Percentiles rank a stretch among this genome's conserved stretches.
phyloP scores from a whole-genome alignment of 2,329 filamentous ascomycete species.

The Didymella arachidicola region DNA sequence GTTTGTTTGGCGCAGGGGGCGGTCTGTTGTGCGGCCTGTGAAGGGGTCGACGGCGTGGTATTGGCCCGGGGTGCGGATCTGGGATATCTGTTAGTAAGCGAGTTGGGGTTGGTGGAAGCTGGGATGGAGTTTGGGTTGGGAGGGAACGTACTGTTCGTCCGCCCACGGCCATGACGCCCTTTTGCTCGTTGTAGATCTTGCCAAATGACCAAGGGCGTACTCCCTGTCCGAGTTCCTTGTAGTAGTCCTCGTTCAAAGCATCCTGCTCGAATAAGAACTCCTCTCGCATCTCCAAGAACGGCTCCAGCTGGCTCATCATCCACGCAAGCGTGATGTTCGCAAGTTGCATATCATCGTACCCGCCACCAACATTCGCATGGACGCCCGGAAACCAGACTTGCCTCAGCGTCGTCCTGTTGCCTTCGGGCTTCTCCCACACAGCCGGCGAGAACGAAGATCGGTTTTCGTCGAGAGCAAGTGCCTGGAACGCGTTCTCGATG shows the following conservation, averaged over 20 bases:
- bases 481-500: conserved; percentile 65
- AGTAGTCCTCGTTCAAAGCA: conserved; percentile 55
- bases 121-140: not conserved
- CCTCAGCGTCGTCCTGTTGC: conserved; percentile 56
- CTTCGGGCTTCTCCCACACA: conserved; percentile 59
- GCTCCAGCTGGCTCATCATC: conserved; percentile 63
- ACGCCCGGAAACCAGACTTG: conserved; percentile 66
- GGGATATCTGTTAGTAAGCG: conserved; percentile 5
- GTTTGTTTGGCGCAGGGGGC: conserved; percentile 57
- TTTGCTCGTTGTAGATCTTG: conserved; percentile 55
- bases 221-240: conserved; percentile 52
- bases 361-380: conserved; percentile 62
- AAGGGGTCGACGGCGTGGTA: conserved; percentile 57
- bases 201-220: conserved; percentile 59
- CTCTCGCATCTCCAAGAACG: conserved; percentile 57
- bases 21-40: conserved; percentile 52
- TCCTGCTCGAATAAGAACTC: conserved; percentile 59
- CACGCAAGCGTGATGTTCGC: conserved; percentile 63
- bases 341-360: conserved; percentile 55
- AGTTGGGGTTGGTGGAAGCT: not conserved
- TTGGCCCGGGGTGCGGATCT: conserved; percentile 56
- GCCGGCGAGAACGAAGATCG: conserved; percentile 61
- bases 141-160: conserved; percentile 49
- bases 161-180: conserved; percentile 57
- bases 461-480: conserved; percentile 63